These are phyloP conservation scores for Nepenthes alata DNA, from an alignment of 179 eudicot species.

Conservation along the genomic window DNA sequence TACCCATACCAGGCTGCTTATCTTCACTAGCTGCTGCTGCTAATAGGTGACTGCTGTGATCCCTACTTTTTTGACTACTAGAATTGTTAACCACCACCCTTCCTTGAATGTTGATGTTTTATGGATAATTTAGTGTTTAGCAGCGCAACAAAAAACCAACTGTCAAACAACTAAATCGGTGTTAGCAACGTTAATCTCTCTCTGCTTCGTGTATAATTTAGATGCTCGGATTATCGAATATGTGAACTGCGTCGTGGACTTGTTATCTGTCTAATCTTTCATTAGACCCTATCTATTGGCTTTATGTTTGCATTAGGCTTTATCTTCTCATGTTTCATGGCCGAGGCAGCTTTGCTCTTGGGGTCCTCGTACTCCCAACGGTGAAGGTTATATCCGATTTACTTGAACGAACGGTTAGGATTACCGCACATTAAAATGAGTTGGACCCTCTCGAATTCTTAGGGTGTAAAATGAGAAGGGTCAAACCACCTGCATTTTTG, in stretches of 20 bases:
- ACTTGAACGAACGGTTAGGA: no score
- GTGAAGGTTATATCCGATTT: no score
- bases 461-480: no score
- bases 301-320: neutral
- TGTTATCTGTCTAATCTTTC: conserved; percentile 2
- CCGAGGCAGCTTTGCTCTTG: no score
- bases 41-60: conserved; percentile 20
- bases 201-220: conserved; percentile 45
- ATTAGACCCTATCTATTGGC: neutral
- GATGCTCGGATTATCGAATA: conserved; percentile 41
- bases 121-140: conserved; percentile 38
- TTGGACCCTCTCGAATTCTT: no score
- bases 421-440: no score
- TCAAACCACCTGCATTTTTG: no score
- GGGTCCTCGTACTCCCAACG: no score
- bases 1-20: conserved; percentile 79
- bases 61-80: conserved; percentile 50
- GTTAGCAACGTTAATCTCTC: conserved; percentile 22
- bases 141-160: conserved; percentile 1
- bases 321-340: no score
- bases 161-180: conserved; percentile 12
- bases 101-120: conserved; percentile 36
- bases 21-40: conserved; percentile 65
- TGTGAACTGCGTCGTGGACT: conserved; percentile 23
- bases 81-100: conserved; percentile 41